Base-by-base conservation (phyloP, 2,329 filamentous ascomycete genomes). In the Tolypocladium cylindrosporum region DNA sequence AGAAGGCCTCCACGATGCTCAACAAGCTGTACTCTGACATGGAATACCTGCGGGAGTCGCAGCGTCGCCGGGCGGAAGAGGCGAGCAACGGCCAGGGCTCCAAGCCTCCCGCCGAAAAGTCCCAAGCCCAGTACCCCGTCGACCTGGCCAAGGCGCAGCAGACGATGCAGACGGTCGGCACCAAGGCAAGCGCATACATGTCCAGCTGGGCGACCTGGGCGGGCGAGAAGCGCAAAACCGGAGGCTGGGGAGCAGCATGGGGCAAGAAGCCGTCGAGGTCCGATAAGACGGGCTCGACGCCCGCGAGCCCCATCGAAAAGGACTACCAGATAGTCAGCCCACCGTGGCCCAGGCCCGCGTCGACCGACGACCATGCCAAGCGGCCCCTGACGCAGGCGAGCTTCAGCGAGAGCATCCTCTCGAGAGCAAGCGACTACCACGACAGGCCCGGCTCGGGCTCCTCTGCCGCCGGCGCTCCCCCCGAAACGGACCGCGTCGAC, bases 1-100 rank as follows among this genome's bases (percentile, higher is more conserved):
- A 94, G 66, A 95, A 93, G 74, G 90, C 96, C 1, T 91, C 88
- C 24, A 88, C 85, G 5, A 87, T 94, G 42, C 90, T 97, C 72
- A 95, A 89, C 70, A 91, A 85, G 67, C 79, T 97, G 36, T 97
- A 95, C 79, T 84, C 90, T 0, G 93, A 97, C 65, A 89, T 97
- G 74, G 93, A 97, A 73, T 68, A 69, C 71, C 72, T 79, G 66
- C 66, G 77, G 57, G 73, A 81, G 69, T 71, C 77, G 62, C 69
- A 81, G 62, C 60, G 76, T 42, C 63, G 75, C 57, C 64, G 78
- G 43, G 65, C 69, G 54, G 66, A 82, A 63, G 67, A 80, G 65
- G 68, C 66, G 2, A 36, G 13, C 65, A 66, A 61, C 63, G 48
- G 60, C 51, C 61, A 62, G 39, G 53, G 14, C 21, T 5, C 36